These are phyloP conservation scores for Orbilia ellipsospora DNA, from an alignment of 2,329 filamentous ascomycete species.

Conservation along the genomic window DNA sequence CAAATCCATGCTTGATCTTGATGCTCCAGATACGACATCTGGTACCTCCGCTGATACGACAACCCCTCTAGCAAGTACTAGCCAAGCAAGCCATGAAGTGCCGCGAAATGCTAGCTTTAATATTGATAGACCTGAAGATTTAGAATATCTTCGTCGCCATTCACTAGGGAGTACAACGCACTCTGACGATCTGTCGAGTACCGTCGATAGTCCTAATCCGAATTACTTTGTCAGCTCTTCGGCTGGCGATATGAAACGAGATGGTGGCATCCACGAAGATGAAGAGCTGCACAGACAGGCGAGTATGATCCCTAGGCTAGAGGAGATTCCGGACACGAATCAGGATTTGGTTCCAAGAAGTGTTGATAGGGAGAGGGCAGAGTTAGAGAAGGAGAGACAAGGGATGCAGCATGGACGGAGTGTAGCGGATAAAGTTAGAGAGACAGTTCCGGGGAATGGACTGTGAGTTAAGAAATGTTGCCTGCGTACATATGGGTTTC, in stretches of 20 bases:
- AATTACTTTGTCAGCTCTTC: constrained; percentile 49
- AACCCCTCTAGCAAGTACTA: neutral
- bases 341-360: constrained; percentile 37
- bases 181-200: constrained; percentile 34
- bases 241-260: neutral
- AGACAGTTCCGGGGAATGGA: constrained; percentile 45
- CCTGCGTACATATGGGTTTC: neutral
- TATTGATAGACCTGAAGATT: constrained; percentile 21
- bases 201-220: constrained; percentile 42
- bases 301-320: constrained; percentile 39
- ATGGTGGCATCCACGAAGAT: constrained; percentile 25
- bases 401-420: constrained; percentile 14
- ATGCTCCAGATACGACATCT: constrained; percentile 28
- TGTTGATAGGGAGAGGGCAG: constrained; percentile 24
- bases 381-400: constrained; percentile 9
- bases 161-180: constrained; percentile 31
- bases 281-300: constrained; percentile 48
- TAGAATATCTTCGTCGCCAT: constrained; percentile 25
- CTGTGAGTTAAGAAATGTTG: neutral
- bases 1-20: constrained; percentile 41
- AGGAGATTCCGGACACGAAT: constrained; percentile 18
- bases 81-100: neutral
- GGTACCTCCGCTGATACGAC: neutral
- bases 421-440: constrained; percentile 45
- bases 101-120: constrained; percentile 19